These are phyloP conservation scores for Avicennia marina DNA, from an alignment of 257 asterid genomes.

Conservation along the genomic window DNA sequence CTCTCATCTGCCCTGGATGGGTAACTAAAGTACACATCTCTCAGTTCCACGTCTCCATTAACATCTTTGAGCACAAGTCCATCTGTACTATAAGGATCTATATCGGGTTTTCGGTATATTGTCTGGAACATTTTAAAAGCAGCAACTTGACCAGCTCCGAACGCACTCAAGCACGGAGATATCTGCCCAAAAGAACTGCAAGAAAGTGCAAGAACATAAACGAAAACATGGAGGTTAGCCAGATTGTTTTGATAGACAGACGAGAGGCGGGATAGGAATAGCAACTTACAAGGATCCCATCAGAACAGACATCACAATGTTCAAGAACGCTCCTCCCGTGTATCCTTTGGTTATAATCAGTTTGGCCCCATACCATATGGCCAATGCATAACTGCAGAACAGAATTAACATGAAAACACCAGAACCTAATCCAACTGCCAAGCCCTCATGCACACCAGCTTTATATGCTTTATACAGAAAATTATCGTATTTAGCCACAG, in stretches of 20 bases:
- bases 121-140: conserved; percentile 40
- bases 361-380: conserved; percentile 65
- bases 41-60: conserved; percentile 37
- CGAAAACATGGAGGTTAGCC: too few relatives aligned
- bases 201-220: not conserved
- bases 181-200: conserved; percentile 49
- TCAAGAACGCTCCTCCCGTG: conserved; percentile 53
- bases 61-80: conserved; percentile 33
- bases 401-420: conserved; percentile 42
- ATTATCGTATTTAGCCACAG: conserved; percentile 35
- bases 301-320: conserved; percentile 44
- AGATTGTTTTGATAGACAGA: not conserved
- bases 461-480: conserved; percentile 41
- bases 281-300: conserved; percentile 42
- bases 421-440: conserved; percentile 54
- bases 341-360: conserved; percentile 44
- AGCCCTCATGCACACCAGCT: conserved; percentile 50
- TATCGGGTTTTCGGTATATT: conserved; percentile 35
- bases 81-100: conserved; percentile 34
- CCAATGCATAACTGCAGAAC: conserved; percentile 51
- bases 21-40: conserved; percentile 46
- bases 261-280: not conserved
- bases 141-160: conserved; percentile 43
- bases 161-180: conserved; percentile 45
- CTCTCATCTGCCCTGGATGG: conserved; percentile 39